Conservation (phyloP, 2,329 filamentous ascomycete species). For the Colletotrichum truncatum region DNA sequence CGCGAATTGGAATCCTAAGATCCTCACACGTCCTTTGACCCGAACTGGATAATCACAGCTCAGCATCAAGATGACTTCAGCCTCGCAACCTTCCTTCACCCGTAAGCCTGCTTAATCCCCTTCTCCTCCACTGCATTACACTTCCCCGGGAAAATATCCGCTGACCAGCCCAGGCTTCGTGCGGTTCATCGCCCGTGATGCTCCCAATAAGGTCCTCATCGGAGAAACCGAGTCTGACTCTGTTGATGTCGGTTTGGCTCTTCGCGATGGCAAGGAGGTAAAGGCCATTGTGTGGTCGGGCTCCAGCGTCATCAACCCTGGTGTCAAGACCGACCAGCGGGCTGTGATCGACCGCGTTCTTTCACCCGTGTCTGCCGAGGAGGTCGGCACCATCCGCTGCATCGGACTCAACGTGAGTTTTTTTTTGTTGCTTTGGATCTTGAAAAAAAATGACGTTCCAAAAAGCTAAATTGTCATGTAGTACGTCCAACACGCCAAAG, state of each 20-base stretch:
- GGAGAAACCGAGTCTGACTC: slow-evolving; percentile 62
- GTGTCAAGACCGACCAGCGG: slow-evolving; percentile 56
- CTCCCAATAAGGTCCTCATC: slow-evolving; percentile 58
- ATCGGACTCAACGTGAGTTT: slow-evolving; percentile 63
- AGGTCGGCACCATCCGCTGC: slow-evolving; percentile 50
- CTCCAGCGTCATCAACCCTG: slow-evolving; percentile 63
- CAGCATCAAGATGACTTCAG: neutral
- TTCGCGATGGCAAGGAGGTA: slow-evolving; percentile 65
- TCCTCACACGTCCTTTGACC: neutral
- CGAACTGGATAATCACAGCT: neutral
- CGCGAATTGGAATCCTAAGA: neutral
- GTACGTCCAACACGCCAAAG: slow-evolving; percentile 50
- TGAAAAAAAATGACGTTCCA: neutral
- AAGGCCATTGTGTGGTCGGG: slow-evolving; percentile 66
- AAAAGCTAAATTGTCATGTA: slow-evolving; percentile 21
- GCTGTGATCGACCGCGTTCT: slow-evolving; percentile 58
- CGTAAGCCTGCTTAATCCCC: neutral
- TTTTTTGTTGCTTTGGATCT: slow-evolving; percentile 31
- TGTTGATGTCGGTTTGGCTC: slow-evolving; percentile 65
- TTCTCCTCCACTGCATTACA: neutral
- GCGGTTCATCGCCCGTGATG: slow-evolving; percentile 64
- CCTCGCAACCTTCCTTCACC: slow-evolving; percentile 1
- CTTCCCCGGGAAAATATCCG: neutral
- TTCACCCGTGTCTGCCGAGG: slow-evolving; percentile 46
- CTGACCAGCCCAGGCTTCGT: slow-evolving; percentile 57